Evolutionary conservation across 768 basidiomycete genomes (phyloP), one percentile per base, ranked within the genome.

Genomic region (Cyathus striatus): DNA sequence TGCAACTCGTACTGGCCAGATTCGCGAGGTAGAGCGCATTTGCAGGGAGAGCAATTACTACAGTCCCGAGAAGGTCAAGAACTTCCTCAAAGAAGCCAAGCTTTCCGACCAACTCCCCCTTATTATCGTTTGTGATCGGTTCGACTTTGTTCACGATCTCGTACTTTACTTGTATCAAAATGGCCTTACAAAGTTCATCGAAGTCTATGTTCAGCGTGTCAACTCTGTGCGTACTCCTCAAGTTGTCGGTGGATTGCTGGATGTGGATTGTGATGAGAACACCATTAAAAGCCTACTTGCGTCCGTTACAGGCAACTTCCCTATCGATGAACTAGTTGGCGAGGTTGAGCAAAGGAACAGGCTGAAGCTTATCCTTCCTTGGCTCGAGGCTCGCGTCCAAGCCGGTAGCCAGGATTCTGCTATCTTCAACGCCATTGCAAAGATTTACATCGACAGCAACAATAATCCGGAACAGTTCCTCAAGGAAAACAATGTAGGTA

Each of bases 21-120:
- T 99, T 53, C 87, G 96, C 38, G 96, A 99, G 62, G 96, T 99
- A 44, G 96, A 99, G 67, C 92, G 96, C 36, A 95, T 99, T 57
- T 97, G 94, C 60, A 77, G 96, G 42, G 96, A 99, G 70, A 92
- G 89, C 64, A 97, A 98, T 68, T 75, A 73, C 68, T 98, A 98
- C 77, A 97, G 94, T 64, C 90, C 96, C 1, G 96, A 99, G 73
- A 99, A 99, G 67, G 96, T 98, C 78, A 98, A 99, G 78, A 99
- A 99, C 69, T 98, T 97, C 85, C 81, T 97, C 63, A 97, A 97
- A 66, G 96, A 99, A 60, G 94, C 96, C 56, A 94, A 96, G 57
- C 83, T 99, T 22, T 69, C 83, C 26, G 96, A 98, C 60, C 96
- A 98, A 61, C 82, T 99, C 26, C 96, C 96, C 3, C 83, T 99